These are phyloP conservation scores for Cystofilobasidium ferigula DNA, from an alignment of 768 basidiomycete species.

Conservation along the genomic window DNA sequence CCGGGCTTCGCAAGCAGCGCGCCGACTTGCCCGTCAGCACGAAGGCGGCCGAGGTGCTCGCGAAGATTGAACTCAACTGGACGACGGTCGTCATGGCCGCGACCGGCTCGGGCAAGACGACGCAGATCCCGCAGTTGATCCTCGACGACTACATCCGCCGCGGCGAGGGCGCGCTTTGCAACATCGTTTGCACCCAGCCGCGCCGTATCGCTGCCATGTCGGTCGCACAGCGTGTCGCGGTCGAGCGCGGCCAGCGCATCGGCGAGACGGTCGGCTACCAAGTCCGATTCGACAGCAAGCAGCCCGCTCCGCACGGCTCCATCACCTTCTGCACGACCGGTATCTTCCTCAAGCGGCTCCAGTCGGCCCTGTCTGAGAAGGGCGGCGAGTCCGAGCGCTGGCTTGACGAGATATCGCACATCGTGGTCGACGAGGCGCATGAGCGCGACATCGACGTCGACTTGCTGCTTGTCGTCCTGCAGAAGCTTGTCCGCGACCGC, in stretches of 20 bases:
- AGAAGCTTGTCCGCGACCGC: conserved; percentile 65
- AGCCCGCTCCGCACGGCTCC: conserved; percentile 61
- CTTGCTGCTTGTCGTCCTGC: conserved; percentile 74
- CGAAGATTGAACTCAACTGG: conserved; percentile 61
- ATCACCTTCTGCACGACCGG: conserved; percentile 91
- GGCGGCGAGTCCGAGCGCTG: conserved; percentile 37
- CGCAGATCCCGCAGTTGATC: conserved; percentile 84
- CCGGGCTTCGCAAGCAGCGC: conserved; percentile 58
- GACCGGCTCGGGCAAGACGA: conserved; percentile 83
- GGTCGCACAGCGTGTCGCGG: conserved; percentile 80
- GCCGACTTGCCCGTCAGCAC: conserved; percentile 63
- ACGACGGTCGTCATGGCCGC: conserved; percentile 49
- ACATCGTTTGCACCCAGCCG: conserved; percentile 87
- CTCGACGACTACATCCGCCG: conserved; percentile 68
- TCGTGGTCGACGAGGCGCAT: conserved; percentile 91
- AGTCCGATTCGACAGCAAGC: conserved; percentile 75
- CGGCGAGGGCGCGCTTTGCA: conserved; percentile 72
- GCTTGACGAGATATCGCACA: conserved; percentile 73
- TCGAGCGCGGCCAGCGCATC: conserved; percentile 63
- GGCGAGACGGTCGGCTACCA: conserved; percentile 77
- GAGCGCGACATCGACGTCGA: conserved; percentile 92
- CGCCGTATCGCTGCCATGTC: conserved; percentile 82
- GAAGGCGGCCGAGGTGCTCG: conserved; percentile 54
- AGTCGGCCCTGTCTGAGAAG: conserved; percentile 51
- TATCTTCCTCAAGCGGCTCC: conserved; percentile 74